These are phyloP conservation scores for Hymenoscyphus linearis DNA, from an alignment of 2,329 filamentous ascomycete genomes.

Conservation along the genomic window DNA sequence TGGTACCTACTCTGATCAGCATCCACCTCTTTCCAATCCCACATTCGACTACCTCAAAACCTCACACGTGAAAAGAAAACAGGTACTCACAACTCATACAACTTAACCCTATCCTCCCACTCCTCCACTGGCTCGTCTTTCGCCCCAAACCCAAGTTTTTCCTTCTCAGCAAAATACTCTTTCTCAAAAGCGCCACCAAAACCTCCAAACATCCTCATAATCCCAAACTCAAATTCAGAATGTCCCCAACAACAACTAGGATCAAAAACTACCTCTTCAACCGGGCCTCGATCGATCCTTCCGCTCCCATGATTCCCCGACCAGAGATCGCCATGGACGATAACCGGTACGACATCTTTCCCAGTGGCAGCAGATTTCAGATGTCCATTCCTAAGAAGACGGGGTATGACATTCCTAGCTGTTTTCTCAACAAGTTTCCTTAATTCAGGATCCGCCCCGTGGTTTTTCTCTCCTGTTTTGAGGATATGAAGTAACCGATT, in stretches of 20 bases:
- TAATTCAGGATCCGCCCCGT: constrained; percentile 62
- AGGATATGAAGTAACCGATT: constrained; percentile 66
- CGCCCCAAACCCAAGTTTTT: constrained; percentile 73
- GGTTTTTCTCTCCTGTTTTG: constrained; percentile 47
- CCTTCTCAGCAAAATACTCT: constrained; percentile 77
- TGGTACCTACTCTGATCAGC: constrained; percentile 58
- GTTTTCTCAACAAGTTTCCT: constrained; percentile 58
- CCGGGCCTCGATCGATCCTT: constrained; percentile 47
- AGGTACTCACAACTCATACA: constrained; percentile 76
- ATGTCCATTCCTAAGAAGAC: constrained; percentile 64
- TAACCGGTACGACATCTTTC: constrained; percentile 63
- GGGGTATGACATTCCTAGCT: constrained; percentile 62
- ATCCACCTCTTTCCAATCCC: no score
- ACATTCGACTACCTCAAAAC: not conserved
- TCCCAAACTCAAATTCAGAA: constrained; percentile 84
- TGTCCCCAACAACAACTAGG: constrained; percentile 79
- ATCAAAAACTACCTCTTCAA: constrained; percentile 78
- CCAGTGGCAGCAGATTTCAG: constrained; percentile 44
- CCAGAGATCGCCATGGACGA: constrained; percentile 93
- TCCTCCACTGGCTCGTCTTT: constrained; percentile 77
- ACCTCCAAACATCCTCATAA: constrained; percentile 95
- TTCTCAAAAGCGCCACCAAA: constrained; percentile 67
- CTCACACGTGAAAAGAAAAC: not conserved
- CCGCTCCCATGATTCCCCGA: constrained; percentile 73
- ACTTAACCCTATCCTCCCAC: constrained; percentile 72